phyloP scores from a whole-genome alignment of 257 asterid genomes.

The Verbena officinalis region DNA sequence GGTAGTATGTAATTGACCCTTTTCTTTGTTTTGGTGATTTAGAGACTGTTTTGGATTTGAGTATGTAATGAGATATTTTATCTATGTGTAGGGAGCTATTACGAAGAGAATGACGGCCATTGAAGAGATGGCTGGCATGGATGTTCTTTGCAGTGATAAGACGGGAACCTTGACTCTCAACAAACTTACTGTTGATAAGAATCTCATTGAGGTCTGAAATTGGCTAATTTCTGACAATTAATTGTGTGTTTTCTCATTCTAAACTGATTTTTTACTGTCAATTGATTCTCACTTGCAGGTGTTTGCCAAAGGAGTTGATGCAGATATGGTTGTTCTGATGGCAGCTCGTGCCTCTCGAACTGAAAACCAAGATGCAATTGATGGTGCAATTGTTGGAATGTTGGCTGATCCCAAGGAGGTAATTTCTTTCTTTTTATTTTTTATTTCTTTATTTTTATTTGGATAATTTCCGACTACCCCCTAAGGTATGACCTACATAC shows the following conservation, averaged over 20 bases:
- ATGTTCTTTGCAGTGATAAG: conserved; percentile 76
- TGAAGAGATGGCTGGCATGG: conserved; percentile 88
- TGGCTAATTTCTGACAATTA: background rate
- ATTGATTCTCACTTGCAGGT: conserved; percentile 40
- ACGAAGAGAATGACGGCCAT: conserved; percentile 80
- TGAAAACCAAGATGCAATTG: conserved; percentile 79
- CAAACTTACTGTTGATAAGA: conserved; percentile 73
- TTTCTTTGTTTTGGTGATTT: too few relatives aligned
- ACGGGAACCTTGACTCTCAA: conserved; percentile 71
- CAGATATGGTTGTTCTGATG: conserved; percentile 70
- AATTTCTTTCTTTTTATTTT: conserved; percentile 8
- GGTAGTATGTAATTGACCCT: too few relatives aligned
- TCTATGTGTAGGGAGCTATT: conserved; percentile 59
- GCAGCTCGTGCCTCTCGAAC: conserved; percentile 74
- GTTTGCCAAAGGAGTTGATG: conserved; percentile 63
- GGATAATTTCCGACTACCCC: too few relatives aligned
- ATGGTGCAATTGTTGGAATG: conserved; percentile 71
- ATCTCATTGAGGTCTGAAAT: conserved; percentile 59
- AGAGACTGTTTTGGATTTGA: background rate
- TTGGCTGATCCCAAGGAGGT: conserved; percentile 82
- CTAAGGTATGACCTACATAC: too few relatives aligned
- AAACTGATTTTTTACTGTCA: too few relatives aligned
- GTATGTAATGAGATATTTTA: conserved; percentile 3
- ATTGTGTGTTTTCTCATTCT: background rate
- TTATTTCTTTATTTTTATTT: background rate